phyloP scores from a whole-genome alignment of 2,329 filamentous ascomycete species.

The Metarhizium anisopliae region DNA sequence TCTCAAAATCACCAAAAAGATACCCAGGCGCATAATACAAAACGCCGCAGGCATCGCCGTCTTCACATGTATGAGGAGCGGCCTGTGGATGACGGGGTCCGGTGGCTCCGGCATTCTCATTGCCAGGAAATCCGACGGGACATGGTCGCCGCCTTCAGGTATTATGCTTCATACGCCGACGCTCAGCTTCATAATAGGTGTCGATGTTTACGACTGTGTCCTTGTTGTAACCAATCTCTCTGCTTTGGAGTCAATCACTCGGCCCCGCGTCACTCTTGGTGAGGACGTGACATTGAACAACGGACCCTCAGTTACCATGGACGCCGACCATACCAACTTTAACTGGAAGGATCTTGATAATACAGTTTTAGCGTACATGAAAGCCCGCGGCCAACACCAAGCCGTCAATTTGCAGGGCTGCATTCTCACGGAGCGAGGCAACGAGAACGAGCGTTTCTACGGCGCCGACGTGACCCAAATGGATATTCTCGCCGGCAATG shows the following conservation, averaged over 20 bases:
- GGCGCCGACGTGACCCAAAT: conserved; percentile 39
- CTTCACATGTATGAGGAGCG: conserved; percentile 92
- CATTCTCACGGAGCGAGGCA: conserved; percentile 45
- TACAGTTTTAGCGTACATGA: conserved; percentile 50
- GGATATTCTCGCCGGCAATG: conserved; percentile 49
- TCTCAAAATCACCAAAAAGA: conserved; percentile 61
- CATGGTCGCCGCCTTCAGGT: conserved; percentile 85
- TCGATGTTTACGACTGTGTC: conserved; percentile 94
- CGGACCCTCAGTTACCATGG: conserved; percentile 59
- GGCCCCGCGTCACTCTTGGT: conserved; percentile 69
- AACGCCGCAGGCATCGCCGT: conserved; percentile 86
- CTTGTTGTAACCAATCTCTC: conserved; percentile 83
- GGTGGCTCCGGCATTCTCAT: conserved; percentile 84
- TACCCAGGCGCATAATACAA: conserved; percentile 75
- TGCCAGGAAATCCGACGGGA: conserved; percentile 73
- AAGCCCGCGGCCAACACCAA: conserved; percentile 47
- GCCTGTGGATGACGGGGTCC: conserved; percentile 83
- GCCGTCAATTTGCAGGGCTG: conserved; percentile 47
- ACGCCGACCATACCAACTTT: conserved; percentile 40
- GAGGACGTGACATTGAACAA: conserved; percentile 69
- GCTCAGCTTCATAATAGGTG: conserved; percentile 80
- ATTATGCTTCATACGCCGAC: conserved; percentile 86
- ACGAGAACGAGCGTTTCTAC: conserved; percentile 55
- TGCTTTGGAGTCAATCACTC: conserved; percentile 76
- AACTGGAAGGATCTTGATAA: conserved; percentile 44